Evolutionary conservation across 2,329 filamentous ascomycete species (phyloP).

Genomic region (Capronia americana): DNA sequence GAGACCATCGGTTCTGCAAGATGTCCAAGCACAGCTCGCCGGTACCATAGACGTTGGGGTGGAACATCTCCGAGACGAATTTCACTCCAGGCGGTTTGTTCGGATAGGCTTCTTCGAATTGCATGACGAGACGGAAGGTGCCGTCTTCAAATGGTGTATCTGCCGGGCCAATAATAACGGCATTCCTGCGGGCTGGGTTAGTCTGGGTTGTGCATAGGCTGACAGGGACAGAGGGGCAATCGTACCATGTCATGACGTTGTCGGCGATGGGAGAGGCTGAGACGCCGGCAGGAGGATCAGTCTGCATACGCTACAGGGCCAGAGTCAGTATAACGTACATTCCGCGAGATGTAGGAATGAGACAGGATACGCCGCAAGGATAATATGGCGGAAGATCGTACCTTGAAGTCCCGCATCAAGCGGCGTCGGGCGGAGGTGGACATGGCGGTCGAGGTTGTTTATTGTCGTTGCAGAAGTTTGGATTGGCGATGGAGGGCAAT

Average conservation of each 20-base stretch:
- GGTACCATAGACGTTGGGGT: conserved; percentile 97
- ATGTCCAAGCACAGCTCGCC: conserved; percentile 97
- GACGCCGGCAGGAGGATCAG: conserved; percentile 93
- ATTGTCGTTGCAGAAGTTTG: neutral
- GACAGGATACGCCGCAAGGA: neutral
- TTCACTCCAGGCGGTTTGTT: conserved; percentile 98
- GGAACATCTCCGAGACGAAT: conserved; percentile 99
- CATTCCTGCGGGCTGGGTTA: conserved; percentile 71
- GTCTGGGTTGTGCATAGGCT: conserved; percentile 3
- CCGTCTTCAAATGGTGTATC: conserved; percentile 99
- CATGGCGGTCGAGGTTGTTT: conserved; percentile 59
- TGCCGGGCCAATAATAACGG: conserved; percentile 94
- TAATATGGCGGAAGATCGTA: conserved; percentile 50
- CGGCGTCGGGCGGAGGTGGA: conserved; percentile 94
- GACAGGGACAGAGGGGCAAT: conserved; percentile 13
- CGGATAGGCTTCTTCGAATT: conserved; percentile 98
- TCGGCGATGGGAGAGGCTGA: conserved; percentile 95
- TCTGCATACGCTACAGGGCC: conserved; percentile 86
- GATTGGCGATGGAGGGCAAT: neutral
- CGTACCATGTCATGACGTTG: conserved; percentile 94
- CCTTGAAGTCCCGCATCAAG: conserved; percentile 99
- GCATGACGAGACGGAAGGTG: conserved; percentile 97
- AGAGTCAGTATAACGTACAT: neutral
- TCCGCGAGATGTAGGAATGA: neutral
- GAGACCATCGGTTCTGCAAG: conserved; percentile 96